These are phyloP conservation scores for Brassica carinata DNA, from an alignment of 345 rosid species.

Conservation along the genomic window DNA sequence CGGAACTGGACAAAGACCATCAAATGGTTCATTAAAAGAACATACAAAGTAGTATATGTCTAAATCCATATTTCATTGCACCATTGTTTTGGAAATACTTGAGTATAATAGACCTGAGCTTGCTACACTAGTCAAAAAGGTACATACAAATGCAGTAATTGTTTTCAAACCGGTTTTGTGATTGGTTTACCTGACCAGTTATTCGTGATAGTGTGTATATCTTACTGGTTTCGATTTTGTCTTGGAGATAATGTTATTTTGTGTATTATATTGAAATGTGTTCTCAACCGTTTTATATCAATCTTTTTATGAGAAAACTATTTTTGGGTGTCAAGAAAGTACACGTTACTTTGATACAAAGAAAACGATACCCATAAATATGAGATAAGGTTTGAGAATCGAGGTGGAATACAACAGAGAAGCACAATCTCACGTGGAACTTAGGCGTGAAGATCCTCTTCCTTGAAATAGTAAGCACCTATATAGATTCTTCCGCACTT, in stretches of 20 bases:
- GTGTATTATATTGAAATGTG: background rate
- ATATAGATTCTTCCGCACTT: slow-evolving; percentile 32
- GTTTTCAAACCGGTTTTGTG: background rate
- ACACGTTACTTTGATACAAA: slow-evolving; percentile 28
- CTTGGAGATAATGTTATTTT: background rate
- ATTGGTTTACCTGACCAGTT: background rate
- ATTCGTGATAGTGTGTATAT: background rate
- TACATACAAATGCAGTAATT: background rate
- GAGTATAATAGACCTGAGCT: background rate
- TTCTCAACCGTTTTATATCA: background rate
- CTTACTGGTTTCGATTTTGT: background rate
- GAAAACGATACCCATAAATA: slow-evolving; percentile 29
- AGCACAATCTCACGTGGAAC: slow-evolving; percentile 43
- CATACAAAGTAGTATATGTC: background rate
- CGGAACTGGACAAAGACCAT: background rate
- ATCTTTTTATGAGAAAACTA: background rate
- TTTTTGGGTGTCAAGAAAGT: slow-evolving; percentile 30
- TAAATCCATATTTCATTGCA: background rate
- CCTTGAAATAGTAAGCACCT: slow-evolving; percentile 35
- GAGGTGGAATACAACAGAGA: slow-evolving; percentile 42
- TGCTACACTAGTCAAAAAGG: background rate
- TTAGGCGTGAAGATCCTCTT: slow-evolving; percentile 40
- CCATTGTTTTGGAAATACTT: background rate
- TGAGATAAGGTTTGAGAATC: slow-evolving; percentile 39
- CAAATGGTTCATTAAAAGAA: background rate